Conservation (phyloP, 305 asterid species). For the Solanum hybrid region DNA sequence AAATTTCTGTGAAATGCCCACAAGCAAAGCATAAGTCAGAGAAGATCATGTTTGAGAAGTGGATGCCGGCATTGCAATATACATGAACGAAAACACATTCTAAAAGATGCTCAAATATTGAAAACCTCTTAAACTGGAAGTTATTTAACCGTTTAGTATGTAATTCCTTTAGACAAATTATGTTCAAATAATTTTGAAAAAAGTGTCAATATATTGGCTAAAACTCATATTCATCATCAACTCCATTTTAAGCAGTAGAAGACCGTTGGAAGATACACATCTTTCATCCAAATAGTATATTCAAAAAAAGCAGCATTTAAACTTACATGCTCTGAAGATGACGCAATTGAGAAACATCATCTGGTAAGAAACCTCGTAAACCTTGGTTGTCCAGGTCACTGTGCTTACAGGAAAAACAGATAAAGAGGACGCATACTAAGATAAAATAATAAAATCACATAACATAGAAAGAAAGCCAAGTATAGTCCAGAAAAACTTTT, state of each 20-base stretch:
- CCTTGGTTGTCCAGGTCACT: conserved; percentile 95
- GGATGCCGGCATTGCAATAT: background rate
- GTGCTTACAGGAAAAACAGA: conserved; percentile 17
- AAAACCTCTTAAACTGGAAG: background rate
- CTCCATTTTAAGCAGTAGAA: background rate
- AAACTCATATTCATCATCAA: background rate
- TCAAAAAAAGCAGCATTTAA: background rate
- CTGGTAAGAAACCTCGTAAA: conserved; percentile 68
- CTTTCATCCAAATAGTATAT: background rate
- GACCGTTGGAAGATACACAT: background rate
- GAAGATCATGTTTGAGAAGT: background rate
- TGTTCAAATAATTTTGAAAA: background rate
- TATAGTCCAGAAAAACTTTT: background rate
- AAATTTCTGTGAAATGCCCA: conserved; percentile 51
- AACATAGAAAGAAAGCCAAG: background rate
- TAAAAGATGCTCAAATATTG: background rate
- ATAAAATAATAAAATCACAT: no score
- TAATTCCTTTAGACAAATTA: background rate
- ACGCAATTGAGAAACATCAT: conserved; percentile 53
- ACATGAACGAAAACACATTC: background rate
- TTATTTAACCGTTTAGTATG: background rate
- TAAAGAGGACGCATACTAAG: background rate
- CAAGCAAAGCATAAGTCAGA: background rate
- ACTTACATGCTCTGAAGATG: conserved; percentile 96
- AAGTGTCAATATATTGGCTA: background rate